phyloP scores from a whole-genome alignment of 257 asterid species.

The Solanum gracilifrons region DNA sequence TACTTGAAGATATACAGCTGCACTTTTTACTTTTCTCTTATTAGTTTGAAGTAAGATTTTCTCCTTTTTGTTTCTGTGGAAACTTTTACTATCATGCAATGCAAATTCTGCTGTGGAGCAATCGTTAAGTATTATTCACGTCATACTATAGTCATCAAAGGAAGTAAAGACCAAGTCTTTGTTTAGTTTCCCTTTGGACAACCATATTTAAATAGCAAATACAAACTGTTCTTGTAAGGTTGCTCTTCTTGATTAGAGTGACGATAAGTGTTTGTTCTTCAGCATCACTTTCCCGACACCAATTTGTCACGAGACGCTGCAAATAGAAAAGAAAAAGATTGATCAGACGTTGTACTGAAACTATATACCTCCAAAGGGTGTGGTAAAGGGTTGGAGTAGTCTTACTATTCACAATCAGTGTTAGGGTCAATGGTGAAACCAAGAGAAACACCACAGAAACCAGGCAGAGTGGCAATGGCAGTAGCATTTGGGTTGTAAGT shows the following conservation, averaged over 20 bases:
- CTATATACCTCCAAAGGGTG: neutral
- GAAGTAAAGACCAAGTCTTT: neutral
- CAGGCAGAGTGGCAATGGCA: slow-evolving; percentile 82
- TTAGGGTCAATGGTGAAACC: slow-evolving; percentile 77
- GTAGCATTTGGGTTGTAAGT: slow-evolving; percentile 58
- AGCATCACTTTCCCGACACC: neutral
- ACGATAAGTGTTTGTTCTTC: neutral
- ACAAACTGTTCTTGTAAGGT: neutral
- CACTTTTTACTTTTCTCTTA: neutral
- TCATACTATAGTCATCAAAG: neutral
- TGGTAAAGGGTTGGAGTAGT: neutral
- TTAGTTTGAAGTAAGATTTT: neutral
- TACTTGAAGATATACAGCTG: neutral
- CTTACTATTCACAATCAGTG: slow-evolving; percentile 80
- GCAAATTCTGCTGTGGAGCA: neutral
- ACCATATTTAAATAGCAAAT: neutral
- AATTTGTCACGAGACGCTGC: neutral
- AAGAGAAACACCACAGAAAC: slow-evolving; percentile 83
- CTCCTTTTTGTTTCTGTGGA: too few relatives aligned
- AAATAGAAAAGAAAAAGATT: neutral
- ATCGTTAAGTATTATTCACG: neutral
- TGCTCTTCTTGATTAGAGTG: neutral
- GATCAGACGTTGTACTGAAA: neutral
- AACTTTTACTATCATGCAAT: neutral
- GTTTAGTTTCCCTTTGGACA: neutral